Conservation (phyloP, 768 basidiomycete genomes). For the Clavaria fumosa region DNA sequence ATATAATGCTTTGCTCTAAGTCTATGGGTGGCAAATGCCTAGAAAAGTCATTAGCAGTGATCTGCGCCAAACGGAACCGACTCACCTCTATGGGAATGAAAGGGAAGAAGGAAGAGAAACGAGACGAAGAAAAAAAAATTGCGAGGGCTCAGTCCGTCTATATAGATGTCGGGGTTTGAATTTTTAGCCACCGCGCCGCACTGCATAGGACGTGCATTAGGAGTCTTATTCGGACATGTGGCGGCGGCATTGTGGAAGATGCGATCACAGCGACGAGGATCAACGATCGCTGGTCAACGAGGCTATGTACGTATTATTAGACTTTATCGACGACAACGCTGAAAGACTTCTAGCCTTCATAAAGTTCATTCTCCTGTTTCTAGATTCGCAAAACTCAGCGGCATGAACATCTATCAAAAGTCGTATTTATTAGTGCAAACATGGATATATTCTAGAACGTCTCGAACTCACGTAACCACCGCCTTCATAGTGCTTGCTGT, state of each 20-base stretch:
- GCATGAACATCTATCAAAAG: conserved; percentile 31
- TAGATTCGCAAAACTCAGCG: conserved; percentile 31
- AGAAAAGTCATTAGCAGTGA: conserved; percentile 6
- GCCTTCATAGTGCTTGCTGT: conserved; percentile 91
- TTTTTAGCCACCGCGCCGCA: neutral
- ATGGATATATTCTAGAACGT: no score
- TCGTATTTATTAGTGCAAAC: no score
- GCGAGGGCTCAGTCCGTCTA: neutral
- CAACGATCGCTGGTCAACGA: neutral
- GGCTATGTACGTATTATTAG: neutral
- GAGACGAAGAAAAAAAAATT: conserved; percentile 6
- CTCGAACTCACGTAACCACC: conserved; percentile 54
- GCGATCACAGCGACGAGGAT: no score
- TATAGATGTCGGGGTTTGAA: conserved; percentile 4
- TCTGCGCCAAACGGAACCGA: conserved; percentile 3
- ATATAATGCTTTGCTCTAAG: conserved; percentile 56
- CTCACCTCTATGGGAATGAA: conserved; percentile 27
- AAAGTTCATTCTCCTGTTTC: conserved; percentile 26
- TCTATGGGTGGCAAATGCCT: conserved; percentile 30
- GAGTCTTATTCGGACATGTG: no score
- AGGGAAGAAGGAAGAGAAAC: conserved; percentile 22
- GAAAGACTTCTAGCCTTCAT: no score
- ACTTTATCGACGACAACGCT: no score
- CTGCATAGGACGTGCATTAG: no score
- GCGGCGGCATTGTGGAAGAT: no score